Conservation (phyloP, 208 protist species). For the Wallacemonas sp. region DNA sequence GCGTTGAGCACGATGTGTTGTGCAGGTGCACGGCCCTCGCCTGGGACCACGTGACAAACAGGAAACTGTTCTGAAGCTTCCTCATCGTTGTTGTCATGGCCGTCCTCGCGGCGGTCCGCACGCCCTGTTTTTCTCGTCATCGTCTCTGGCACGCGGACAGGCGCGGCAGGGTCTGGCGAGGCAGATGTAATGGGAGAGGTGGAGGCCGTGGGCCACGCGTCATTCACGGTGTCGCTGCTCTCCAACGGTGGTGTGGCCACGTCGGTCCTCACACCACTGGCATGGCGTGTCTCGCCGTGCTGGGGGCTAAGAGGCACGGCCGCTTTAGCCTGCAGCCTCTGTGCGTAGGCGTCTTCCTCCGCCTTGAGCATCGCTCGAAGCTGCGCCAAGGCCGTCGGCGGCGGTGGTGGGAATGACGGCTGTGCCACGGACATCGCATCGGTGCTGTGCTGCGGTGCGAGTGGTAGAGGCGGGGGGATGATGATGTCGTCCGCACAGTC, state of each 20-base stretch:
- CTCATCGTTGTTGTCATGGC: background rate
- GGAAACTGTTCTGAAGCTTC: background rate
- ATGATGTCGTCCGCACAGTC: background rate
- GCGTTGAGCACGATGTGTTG: background rate
- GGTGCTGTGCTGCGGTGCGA: background rate
- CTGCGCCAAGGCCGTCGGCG: slow-evolving; percentile 1
- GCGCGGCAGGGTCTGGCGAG: background rate
- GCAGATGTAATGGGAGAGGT: too few species aligned
- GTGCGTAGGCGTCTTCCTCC: background rate
- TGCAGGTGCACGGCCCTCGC: background rate
- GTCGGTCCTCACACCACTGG: too few species aligned
- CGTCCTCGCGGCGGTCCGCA: background rate
- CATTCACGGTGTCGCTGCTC: background rate
- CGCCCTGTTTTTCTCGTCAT: background rate
- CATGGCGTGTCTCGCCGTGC: too few species aligned
- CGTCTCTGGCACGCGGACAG: background rate
- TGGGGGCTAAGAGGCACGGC: background rate
- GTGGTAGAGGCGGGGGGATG: background rate
- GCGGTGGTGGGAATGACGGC: background rate
- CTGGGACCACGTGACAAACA: background rate
- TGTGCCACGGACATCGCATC: background rate
- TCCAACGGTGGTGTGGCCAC: too few species aligned
- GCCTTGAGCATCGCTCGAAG: slow-evolving; percentile 2
- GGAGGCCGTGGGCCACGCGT: background rate
- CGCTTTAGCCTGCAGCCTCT: background rate